phyloP scores from a whole-genome alignment of 345 rosid genomes.

The Populus alba region DNA sequence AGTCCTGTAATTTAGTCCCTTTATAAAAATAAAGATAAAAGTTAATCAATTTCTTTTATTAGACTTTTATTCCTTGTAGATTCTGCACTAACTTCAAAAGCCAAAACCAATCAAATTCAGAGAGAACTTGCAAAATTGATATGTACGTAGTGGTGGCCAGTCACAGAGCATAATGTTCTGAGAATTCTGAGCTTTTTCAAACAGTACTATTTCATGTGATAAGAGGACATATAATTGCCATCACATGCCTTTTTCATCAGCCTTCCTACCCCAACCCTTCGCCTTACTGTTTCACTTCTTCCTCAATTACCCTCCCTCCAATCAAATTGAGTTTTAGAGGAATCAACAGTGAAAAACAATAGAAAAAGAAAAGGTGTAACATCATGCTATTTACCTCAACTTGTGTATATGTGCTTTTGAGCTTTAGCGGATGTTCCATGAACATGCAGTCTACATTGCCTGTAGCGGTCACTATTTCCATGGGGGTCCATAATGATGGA shows the following conservation, averaged over 20 bases:
- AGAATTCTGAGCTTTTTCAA: too few species aligned
- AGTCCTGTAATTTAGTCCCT: neutral
- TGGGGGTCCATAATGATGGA: constrained; percentile 77
- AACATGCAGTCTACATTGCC: constrained; percentile 51
- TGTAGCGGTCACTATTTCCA: constrained; percentile 81
- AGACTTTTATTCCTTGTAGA: neutral
- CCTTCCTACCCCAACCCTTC: neutral
- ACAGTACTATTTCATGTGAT: too few species aligned
- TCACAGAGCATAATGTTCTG: too few species aligned
- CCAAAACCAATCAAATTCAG: neutral
- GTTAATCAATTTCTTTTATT: neutral
- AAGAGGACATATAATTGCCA: neutral
- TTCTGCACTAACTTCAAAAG: neutral
- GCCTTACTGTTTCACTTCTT: neutral
- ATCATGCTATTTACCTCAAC: constrained; percentile 54
- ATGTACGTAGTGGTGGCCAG: too few species aligned
- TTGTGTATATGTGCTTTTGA: constrained; percentile 77
- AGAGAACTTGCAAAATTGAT: neutral
- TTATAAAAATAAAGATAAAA: neutral
- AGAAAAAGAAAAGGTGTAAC: neutral
- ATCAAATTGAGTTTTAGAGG: neutral
- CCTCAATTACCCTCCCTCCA: neutral
- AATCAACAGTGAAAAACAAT: neutral
- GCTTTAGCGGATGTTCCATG: constrained; percentile 70
- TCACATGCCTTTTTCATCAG: neutral